These are phyloP conservation scores for Lepidium sativum DNA, from an alignment of 345 rosid species.

Conservation along the genomic window DNA sequence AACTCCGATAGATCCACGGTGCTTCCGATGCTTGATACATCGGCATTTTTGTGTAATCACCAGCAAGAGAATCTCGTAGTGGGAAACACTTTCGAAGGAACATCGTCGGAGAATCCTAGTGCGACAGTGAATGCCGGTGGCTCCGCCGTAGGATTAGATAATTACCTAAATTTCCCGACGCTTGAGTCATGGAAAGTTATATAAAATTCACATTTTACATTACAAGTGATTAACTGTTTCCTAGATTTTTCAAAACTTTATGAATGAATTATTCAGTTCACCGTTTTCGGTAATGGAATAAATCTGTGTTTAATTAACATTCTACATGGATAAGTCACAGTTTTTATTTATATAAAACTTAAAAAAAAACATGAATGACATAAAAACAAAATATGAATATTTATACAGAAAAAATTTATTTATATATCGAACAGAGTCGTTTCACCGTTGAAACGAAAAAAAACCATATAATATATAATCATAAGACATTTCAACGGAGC, in stretches of 20 bases:
- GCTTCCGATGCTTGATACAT: constrained; percentile 70
- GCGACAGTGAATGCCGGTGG: background rate
- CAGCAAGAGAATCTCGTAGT: constrained; percentile 25
- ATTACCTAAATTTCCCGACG: constrained; percentile 51
- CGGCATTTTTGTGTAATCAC: constrained; percentile 48
- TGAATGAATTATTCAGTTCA: constrained; percentile 16
- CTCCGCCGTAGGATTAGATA: constrained; percentile 22
- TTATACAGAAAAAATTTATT: background rate
- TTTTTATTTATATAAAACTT: background rate
- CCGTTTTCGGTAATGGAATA: constrained; percentile 12
- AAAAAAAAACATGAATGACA: background rate
- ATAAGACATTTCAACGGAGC: background rate
- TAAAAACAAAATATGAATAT: background rate
- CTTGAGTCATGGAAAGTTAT: constrained; percentile 77
- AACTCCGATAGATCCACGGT: constrained; percentile 21
- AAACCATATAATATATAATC: background rate
- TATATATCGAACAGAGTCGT: background rate
- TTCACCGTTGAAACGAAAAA: background rate
- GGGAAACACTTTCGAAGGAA: constrained; percentile 11
- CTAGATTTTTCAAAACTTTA: background rate
- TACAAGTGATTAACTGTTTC: background rate
- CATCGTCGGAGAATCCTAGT: background rate
- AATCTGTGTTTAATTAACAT: background rate
- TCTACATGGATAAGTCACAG: background rate
- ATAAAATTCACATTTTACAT: background rate